Percentiles rank a stretch among this genome's conserved stretches.
Evolutionary conservation across 306 rosid species (phyloP).

Genomic region (Vicia sativa): DNA sequence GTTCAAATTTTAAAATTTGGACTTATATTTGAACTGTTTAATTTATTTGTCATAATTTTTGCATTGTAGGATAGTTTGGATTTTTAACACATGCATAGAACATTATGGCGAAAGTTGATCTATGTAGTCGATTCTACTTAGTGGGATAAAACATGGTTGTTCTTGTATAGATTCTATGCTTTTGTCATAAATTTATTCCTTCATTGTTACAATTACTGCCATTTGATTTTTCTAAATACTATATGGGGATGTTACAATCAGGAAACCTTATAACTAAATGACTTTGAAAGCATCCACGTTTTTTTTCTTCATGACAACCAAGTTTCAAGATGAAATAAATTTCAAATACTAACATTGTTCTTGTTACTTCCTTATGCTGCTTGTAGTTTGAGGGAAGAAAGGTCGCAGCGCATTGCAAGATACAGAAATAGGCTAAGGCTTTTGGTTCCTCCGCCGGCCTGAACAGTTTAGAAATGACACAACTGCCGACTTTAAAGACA

Average conservation of each 20-base stretch:
- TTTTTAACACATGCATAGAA: not conserved
- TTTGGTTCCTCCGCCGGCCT: slow-evolving; percentile 72
- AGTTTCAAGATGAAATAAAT: slow-evolving; percentile 12
- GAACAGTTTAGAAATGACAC: slow-evolving; percentile 69
- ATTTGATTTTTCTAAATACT: not conserved
- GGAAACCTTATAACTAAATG: too few species aligned
- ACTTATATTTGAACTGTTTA: not conserved
- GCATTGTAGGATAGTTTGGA: not conserved
- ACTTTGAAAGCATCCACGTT: slow-evolving; percentile 2
- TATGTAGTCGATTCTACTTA: too few species aligned
- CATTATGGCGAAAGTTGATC: too few species aligned
- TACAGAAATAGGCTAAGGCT: slow-evolving; percentile 85
- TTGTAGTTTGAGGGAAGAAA: slow-evolving; percentile 73
- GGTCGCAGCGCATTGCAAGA: slow-evolving; percentile 69
- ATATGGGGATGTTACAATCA: too few species aligned
- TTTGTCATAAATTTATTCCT: not conserved
- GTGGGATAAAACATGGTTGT: too few species aligned
- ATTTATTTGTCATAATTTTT: slow-evolving; percentile 2
- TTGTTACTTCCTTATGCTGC: slow-evolving; percentile 15
- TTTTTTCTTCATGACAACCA: not conserved
- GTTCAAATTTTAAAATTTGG: not conserved
- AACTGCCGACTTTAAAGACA: slow-evolving; percentile 45
- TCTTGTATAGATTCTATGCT: not conserved
- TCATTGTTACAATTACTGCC: slow-evolving; percentile 5
- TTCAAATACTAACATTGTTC: slow-evolving; percentile 19